A percentile compares a stretch with the other conserved stretches of the same genome.
These are phyloP conservation scores for Telopea speciosissima DNA, from an alignment of 177 flowering plant genomes.

Conservation along the genomic window DNA sequence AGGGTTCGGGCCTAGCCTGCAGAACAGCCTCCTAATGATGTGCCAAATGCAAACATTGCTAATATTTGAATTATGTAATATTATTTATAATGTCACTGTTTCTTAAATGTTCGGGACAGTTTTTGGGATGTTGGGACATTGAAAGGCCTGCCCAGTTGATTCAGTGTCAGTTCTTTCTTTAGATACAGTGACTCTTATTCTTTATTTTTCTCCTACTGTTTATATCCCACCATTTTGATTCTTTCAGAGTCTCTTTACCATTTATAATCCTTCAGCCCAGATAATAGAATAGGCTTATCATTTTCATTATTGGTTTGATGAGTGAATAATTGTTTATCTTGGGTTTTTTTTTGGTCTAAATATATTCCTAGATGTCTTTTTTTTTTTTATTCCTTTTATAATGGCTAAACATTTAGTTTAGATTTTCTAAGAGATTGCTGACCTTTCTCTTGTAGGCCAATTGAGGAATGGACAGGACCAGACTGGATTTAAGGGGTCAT, in stretches of 20 bases:
- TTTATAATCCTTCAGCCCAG: not conserved
- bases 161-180: too few species aligned
- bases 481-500: slow-evolving; percentile 44
- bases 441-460: slow-evolving; percentile 29
- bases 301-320: not conserved
- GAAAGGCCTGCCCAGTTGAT: too few species aligned
- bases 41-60: too few species aligned
- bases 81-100: too few species aligned
- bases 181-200: not conserved
- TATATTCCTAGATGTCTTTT: not conserved
- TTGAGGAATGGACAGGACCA: slow-evolving; percentile 43
- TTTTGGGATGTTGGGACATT: too few species aligned
- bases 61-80: too few species aligned
- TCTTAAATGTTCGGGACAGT: too few species aligned
- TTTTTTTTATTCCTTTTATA: not conserved
- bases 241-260: not conserved
- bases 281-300: not conserved
- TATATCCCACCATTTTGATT: not conserved
- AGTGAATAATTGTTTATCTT: not conserved
- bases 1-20: too few species aligned
- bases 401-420: slow-evolving; percentile 1
- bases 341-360: not conserved
- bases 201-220: not conserved
- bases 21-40: too few species aligned
- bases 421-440: slow-evolving; percentile 7